Conservation (phyloP, 73 alveolate species). For the Blepharisma japonicum region DNA sequence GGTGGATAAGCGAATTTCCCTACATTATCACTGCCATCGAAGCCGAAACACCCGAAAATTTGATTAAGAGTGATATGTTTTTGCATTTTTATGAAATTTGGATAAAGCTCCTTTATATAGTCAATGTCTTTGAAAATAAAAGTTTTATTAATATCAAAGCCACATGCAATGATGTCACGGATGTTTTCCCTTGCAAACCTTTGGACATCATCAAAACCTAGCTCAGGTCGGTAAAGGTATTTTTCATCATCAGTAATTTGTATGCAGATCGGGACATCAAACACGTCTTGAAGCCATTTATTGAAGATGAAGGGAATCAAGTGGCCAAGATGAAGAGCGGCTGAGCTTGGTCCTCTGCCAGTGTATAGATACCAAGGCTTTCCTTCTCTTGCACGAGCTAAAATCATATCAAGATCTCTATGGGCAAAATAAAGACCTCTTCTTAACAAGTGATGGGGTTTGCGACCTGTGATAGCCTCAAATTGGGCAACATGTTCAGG, state of each 20-base stretch:
- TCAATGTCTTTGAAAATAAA: slow-evolving; percentile 95
- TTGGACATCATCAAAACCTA: slow-evolving; percentile 61
- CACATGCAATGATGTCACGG: slow-evolving; percentile 99
- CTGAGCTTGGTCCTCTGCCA: slow-evolving; percentile 99
- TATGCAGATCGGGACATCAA: slow-evolving; percentile 98
- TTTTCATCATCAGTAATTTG: slow-evolving; percentile 99
- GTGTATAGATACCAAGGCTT: slow-evolving; percentile 96
- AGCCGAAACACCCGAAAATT: slow-evolving; percentile 91
- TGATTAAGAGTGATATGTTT: slow-evolving; percentile 85
- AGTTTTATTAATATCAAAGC: slow-evolving; percentile 97
- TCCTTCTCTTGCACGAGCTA: slow-evolving; percentile 79
- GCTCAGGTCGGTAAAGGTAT: slow-evolving; percentile 79
- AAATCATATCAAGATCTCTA: slow-evolving; percentile 89
- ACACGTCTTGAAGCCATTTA: slow-evolving; percentile 96
- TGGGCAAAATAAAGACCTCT: slow-evolving; percentile 99
- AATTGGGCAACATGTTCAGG: slow-evolving; percentile 63
- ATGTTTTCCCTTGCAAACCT: slow-evolving; percentile 92
- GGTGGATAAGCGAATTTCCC: slow-evolving; percentile 99
- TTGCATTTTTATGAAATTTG: slow-evolving; percentile 83
- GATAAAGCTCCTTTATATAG: slow-evolving; percentile 89
- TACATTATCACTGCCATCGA: slow-evolving; percentile 91
- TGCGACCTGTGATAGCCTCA: slow-evolving; percentile 78
- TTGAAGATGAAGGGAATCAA: slow-evolving; percentile 74
- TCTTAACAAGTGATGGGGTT: slow-evolving; percentile 94
- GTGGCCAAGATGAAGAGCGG: slow-evolving; percentile 96